Conservation (phyloP, 371 early-diverging fungal genomes). For the Chytridium lagenaria region DNA sequence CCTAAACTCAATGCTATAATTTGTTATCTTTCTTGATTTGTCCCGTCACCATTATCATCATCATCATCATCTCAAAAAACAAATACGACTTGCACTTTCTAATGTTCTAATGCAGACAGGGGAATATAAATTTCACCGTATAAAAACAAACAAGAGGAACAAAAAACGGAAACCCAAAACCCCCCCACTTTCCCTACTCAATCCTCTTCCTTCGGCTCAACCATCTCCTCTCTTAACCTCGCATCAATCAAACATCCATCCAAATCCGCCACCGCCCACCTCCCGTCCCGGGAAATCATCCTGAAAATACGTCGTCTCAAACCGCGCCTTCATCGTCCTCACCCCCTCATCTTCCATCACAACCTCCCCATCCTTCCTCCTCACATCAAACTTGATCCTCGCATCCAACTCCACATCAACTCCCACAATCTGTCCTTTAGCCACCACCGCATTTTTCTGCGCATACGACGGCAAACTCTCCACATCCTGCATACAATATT, state of each 20-base stretch:
- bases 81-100: not conserved
- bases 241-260: conserved; percentile 21
- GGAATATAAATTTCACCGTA: not conserved
- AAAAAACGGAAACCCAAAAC: not conserved
- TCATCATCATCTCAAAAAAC: too few species aligned
- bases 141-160: not conserved
- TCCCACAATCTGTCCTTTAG: conserved; percentile 1
- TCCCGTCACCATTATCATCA: not conserved
- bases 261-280: conserved; percentile 31
- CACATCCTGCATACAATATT: conserved; percentile 28
- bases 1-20: too few species aligned
- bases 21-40: too few species aligned
- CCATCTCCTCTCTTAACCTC: conserved; percentile 30
- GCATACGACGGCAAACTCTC: conserved; percentile 5
- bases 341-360: not conserved
- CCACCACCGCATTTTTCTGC: not conserved
- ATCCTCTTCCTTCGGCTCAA: conserved; percentile 12
- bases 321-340: conserved; percentile 5
- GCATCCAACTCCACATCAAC: conserved; percentile 21
- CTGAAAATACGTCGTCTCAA: conserved; percentile 30
- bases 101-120: not conserved
- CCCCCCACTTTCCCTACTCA: not conserved
- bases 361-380: conserved; percentile 3
- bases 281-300: conserved; percentile 33
- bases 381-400: conserved; percentile 23